Evolutionary conservation across 768 basidiomycete species (phyloP).

Genomic region (Boletales sp.): DNA sequence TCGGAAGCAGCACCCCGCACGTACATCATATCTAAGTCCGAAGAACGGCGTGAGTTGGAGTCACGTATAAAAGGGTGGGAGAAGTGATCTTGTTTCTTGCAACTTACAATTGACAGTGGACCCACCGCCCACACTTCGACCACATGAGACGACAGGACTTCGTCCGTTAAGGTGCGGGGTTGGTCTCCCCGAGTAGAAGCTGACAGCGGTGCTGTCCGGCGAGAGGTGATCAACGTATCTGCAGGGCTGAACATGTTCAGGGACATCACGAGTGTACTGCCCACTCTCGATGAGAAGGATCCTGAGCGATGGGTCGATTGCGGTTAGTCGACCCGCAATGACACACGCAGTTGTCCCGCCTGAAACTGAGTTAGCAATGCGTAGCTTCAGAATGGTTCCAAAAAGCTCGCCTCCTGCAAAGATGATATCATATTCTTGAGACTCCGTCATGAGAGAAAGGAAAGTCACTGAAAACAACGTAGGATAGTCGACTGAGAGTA

Average conservation of each 20-base stretch:
- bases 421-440: constrained; percentile 44
- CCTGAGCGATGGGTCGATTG: constrained; percentile 49
- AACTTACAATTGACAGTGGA: constrained; percentile 57
- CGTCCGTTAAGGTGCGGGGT: constrained; percentile 47
- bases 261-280: constrained; percentile 43
- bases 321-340: constrained; percentile 47
- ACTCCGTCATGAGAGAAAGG: neutral
- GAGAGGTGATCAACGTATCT: constrained; percentile 43
- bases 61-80: neutral
- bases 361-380: constrained; percentile 2
- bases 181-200: constrained; percentile 36
- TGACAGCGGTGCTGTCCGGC: constrained; percentile 40
- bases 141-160: constrained; percentile 39
- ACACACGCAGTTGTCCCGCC: constrained; percentile 57
- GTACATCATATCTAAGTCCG: constrained; percentile 43
- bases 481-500: too few relatives aligned
- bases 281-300: constrained; percentile 65
- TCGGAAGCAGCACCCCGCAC: constrained; percentile 59
- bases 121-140: constrained; percentile 58
- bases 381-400: neutral
- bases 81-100: too few relatives aligned
- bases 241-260: constrained; percentile 51
- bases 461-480: too few relatives aligned
- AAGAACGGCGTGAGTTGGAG: neutral
- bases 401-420: constrained; percentile 51